Evolutionary conservation across 1,284 basidiomycete species (phyloP), one percentile per base, ranked within the genome.

Genomic region (Tetrapyrgos nigripes): DNA sequence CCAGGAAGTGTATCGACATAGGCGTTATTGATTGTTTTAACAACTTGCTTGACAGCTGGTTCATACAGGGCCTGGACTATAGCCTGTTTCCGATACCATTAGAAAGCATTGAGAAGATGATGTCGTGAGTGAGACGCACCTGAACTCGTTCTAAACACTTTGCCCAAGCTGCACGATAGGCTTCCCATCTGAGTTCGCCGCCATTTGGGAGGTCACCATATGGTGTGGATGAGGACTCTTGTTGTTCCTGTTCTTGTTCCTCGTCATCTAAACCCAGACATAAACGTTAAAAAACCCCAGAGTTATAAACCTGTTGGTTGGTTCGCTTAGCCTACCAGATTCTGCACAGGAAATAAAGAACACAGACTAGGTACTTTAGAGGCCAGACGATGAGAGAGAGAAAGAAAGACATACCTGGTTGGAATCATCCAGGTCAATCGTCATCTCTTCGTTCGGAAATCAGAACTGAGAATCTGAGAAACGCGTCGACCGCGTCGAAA

Each of bases 1-100:
- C 80, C 81, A n/a, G 76, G 76, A 0, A 83, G 64, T 17, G 68
- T 60, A 45, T 78, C 68, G 1, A 63, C 62, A 61, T 85, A 80
- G 9, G 82, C 75, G 6, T 62, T 67, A 40, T 73, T 63, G 11
- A 86, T 73, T 48, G 76, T 65, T 10, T 78, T 65, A 4, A 79
- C 68, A 5, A 86, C 73, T 21, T 67, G 70, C 11, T 73, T 68
- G 11, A 79, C 74, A 19, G 82, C 71, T 1, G 83, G 78, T 1
- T 64, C 71, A 62, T 85, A 79, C 10, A 88, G 62, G 2, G 47
- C 47, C 23, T 61, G 51, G 2, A 57, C 11, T 27, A 61, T 21
- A n/a, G 46, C 33, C 59, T 61, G 33, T 23, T 24, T 9, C 40
- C 23, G 8, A 54, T 46, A 19, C 6, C 11, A 27, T 40, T 13